phyloP scores from a whole-genome alignment of 2,329 filamentous ascomycete species.

The Colletotrichum theobromicola region DNA sequence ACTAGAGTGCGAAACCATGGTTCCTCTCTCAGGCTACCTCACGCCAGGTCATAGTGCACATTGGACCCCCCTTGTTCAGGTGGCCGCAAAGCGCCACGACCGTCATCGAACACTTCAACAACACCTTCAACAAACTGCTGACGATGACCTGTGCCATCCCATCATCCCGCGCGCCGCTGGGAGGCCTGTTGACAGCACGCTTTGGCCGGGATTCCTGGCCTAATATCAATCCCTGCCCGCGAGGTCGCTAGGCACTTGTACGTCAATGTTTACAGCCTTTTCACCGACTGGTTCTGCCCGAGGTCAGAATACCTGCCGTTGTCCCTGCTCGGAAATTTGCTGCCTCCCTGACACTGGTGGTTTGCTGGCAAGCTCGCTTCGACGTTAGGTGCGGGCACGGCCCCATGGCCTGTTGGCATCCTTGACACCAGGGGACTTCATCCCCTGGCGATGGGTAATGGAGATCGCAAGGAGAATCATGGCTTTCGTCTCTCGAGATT shows the following conservation, averaged over 20 bases:
- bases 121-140: not conserved
- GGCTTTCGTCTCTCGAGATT: not conserved
- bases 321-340: constrained; percentile 11
- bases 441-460: not conserved
- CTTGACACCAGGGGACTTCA: not conserved
- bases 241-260: not conserved
- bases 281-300: not conserved
- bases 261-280: not conserved
- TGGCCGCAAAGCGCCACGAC: not conserved
- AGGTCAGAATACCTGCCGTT: not conserved
- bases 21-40: constrained; percentile 1
- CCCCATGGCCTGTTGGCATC: not conserved
- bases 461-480: not conserved
- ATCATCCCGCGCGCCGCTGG: constrained; percentile 3
- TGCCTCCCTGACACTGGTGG: not conserved
- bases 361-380: not conserved
- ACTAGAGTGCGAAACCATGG: not conserved
- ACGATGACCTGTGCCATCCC: not conserved
- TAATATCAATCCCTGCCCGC: constrained; percentile 3
- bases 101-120: not conserved
- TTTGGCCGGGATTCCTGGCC: not conserved
- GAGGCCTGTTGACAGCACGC: not conserved
- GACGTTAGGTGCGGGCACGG: not conserved
- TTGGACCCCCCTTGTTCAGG: not conserved
- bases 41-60: not conserved